Conservation (phyloP, 2,329 filamentous ascomycete species). For the Fusarium torreyae region DNA sequence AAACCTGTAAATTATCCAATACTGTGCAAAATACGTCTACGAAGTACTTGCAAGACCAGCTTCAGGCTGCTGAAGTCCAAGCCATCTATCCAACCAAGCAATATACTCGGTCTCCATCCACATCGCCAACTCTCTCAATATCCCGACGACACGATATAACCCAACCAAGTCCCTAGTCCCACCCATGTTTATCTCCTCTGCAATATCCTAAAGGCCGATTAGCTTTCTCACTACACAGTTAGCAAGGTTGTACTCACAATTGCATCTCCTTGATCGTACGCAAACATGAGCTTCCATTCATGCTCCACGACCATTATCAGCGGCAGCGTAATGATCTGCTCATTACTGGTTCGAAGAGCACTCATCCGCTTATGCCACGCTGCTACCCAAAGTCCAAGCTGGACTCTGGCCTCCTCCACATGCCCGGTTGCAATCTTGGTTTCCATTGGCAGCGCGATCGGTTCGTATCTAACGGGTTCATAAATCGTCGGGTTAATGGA, state of each 20-base stretch:
- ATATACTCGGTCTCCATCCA: slow-evolving; percentile 7
- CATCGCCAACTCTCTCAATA: background rate
- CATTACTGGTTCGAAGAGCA: background rate
- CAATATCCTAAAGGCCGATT: background rate
- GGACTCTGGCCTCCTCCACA: slow-evolving; percentile 4
- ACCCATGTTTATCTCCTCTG: background rate
- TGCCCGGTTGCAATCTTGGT: background rate
- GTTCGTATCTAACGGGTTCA: background rate
- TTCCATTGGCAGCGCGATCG: slow-evolving; percentile 3
- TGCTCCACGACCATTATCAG: slow-evolving; percentile 7
- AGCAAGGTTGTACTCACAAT: slow-evolving; percentile 1
- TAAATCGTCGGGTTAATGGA: background rate
- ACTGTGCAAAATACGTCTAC: background rate
- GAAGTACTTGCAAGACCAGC: background rate
- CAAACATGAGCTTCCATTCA: slow-evolving; percentile 4
- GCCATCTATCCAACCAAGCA: slow-evolving; percentile 6
- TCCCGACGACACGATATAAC: background rate
- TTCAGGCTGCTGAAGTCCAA: background rate
- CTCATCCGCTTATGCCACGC: slow-evolving; percentile 10
- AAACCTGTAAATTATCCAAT: background rate
- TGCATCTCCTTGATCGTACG: background rate
- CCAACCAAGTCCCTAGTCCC: slow-evolving; percentile 3
- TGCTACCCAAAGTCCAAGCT: slow-evolving; percentile 6
- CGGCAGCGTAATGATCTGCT: background rate
- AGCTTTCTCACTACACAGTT: background rate